phyloP scores from a whole-genome alignment of 495 filamentous ascomycete genomes.

The Eremomyces bilateralis region DNA sequence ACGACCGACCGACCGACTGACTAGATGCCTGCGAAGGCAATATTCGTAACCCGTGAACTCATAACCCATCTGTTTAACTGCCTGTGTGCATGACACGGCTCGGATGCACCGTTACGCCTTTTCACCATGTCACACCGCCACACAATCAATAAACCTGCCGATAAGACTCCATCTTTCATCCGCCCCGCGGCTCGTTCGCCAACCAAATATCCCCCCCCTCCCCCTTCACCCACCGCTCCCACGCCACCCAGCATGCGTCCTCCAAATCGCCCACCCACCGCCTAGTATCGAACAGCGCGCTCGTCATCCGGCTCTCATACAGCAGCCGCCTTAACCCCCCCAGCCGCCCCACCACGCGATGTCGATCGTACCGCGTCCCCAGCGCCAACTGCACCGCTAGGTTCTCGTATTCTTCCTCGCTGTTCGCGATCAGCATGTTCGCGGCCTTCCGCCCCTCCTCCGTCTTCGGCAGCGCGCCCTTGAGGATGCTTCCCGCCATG shows the following conservation, averaged over 20 bases:
- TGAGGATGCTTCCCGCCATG: slow-evolving; percentile 88
- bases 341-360: slow-evolving; percentile 32
- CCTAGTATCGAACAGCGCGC: slow-evolving; percentile 73
- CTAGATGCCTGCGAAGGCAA: too few species aligned
- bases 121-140: too few species aligned
- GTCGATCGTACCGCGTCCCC: slow-evolving; percentile 35
- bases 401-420: slow-evolving; percentile 65
- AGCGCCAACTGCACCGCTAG: slow-evolving; percentile 54
- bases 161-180: neutral
- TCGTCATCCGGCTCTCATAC: slow-evolving; percentile 60
- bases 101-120: too few species aligned
- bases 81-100: too few species aligned
- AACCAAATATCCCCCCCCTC: slow-evolving; percentile 78
- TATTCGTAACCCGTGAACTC: too few species aligned
- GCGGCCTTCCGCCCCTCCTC: slow-evolving; percentile 44
- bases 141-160: too few species aligned
- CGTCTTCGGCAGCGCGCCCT: slow-evolving; percentile 58
- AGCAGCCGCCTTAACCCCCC: slow-evolving; percentile 57
- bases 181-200: slow-evolving; percentile 1
- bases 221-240: slow-evolving; percentile 67
- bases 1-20: too few species aligned
- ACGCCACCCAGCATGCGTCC: slow-evolving; percentile 68
- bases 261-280: slow-evolving; percentile 90
- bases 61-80: too few species aligned
- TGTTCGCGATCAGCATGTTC: slow-evolving; percentile 50